Conservation (phyloP, 2,329 filamentous ascomycete genomes). For the Diplodia mutila region DNA sequence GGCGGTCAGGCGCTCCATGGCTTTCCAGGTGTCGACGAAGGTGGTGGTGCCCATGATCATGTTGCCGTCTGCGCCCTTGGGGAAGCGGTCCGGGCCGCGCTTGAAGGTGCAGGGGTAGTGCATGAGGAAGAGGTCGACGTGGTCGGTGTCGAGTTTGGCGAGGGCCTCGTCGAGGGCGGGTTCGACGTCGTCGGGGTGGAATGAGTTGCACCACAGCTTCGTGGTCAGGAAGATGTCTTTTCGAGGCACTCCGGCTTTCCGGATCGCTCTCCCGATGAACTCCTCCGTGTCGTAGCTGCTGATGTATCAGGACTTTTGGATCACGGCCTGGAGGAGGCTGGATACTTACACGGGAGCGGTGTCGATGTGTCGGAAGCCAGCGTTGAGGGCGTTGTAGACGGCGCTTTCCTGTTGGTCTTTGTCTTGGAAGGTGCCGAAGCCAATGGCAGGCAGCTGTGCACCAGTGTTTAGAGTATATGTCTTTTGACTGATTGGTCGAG, state of each 20-base stretch:
- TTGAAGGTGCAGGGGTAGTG: neutral
- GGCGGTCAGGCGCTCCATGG: neutral
- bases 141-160: neutral
- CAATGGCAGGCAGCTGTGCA: constrained; percentile 27
- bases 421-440: constrained; percentile 41
- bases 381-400: constrained; percentile 33
- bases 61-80: neutral
- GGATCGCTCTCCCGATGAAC: constrained; percentile 53
- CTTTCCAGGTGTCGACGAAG: neutral
- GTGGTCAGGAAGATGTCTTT: constrained; percentile 68
- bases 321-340: too few species aligned
- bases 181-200: constrained; percentile 28
- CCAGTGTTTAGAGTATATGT: constrained; percentile 2
- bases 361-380: constrained; percentile 40
- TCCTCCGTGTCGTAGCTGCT: neutral
- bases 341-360: neutral
- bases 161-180: neutral
- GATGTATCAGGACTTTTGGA: neutral
- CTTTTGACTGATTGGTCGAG: neutral
- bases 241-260: constrained; percentile 65
- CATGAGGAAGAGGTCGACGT: neutral
- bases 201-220: constrained; percentile 68
- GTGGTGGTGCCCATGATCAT: neutral
- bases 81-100: neutral
- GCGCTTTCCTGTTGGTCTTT: constrained; percentile 34